Percentiles rank a stretch among this genome's conserved stretches.
phyloP scores from a whole-genome alignment of 1,284 basidiomycete species.

The Sanghuangporus weigelae region DNA sequence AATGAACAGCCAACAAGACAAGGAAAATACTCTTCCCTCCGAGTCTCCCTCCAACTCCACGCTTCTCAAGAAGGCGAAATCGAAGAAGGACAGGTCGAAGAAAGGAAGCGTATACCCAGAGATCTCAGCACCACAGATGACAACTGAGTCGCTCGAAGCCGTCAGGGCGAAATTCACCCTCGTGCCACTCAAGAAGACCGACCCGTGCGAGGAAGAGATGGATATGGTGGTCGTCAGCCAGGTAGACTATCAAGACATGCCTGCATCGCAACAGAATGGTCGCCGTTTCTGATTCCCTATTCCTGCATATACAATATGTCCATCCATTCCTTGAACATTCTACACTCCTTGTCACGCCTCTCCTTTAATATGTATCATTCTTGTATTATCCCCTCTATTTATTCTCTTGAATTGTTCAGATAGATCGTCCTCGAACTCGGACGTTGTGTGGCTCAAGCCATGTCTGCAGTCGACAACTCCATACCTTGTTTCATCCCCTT shows the following conservation, averaged over 20 bases:
- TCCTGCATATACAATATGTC: background rate
- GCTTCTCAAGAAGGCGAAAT: background rate
- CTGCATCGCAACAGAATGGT: background rate
- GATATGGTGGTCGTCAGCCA: conserved; percentile 2
- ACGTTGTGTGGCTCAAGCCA: background rate
- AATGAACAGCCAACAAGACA: background rate
- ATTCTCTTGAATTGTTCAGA: background rate
- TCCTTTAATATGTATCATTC: background rate
- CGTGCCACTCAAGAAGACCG: conserved; percentile 7
- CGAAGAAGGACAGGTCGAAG: background rate
- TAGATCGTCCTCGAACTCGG: background rate
- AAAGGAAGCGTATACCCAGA: conserved; percentile 1
- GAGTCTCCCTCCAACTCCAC: background rate
- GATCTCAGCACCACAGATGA: conserved; percentile 13
- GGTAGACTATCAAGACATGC: conserved; percentile 1
- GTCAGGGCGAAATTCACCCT: conserved; percentile 13
- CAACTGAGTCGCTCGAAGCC: conserved; percentile 10
- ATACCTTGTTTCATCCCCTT: too few species aligned
- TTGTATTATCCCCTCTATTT: background rate
- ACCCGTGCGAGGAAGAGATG: background rate
- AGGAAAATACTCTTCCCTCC: background rate
- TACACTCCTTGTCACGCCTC: background rate
- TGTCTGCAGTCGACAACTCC: background rate
- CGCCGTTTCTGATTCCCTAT: background rate
- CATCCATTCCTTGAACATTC: background rate